A percentile compares a stretch with the other conserved stretches of the same genome.
phyloP scores from a whole-genome alignment of 495 filamentous ascomycete genomes.

The Neurospora sp. region DNA sequence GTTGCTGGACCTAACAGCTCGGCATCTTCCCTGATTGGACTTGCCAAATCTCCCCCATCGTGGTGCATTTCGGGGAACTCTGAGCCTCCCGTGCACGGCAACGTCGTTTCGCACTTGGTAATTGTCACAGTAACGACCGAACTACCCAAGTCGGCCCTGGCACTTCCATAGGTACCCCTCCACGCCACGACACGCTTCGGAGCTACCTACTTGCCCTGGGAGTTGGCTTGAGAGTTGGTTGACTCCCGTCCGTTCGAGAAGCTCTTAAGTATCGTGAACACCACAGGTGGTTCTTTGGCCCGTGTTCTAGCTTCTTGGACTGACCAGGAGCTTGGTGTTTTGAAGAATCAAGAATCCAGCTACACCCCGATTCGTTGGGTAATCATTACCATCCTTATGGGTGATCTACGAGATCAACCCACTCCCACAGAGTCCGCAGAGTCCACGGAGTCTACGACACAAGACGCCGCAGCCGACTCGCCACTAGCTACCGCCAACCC shows the following conservation, averaged over 20 bases:
- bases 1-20: not conserved
- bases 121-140: not conserved
- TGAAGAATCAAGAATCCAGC: not conserved
- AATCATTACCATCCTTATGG: not conserved
- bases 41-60: not conserved
- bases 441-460: constrained; percentile 1
- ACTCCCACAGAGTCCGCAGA: not conserved
- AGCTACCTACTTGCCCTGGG: not conserved
- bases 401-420: not conserved
- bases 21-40: not conserved
- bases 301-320: not conserved
- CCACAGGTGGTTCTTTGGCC: not conserved
- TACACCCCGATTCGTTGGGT: not conserved
- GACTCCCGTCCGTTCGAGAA: not conserved
- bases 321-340: not conserved
- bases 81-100: not conserved
- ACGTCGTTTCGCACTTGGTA: not conserved
- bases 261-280: not conserved
- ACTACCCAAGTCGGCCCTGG: not conserved
- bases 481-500: constrained; percentile 2
- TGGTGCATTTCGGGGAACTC: not conserved
- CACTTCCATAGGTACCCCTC: not conserved
- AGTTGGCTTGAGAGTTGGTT: not conserved
- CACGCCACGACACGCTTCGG: not conserved
- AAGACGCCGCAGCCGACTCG: not conserved